Evolutionary conservation across 441 rosid genomes (phyloP).

Genomic region (Euphorbia celastroides): DNA sequence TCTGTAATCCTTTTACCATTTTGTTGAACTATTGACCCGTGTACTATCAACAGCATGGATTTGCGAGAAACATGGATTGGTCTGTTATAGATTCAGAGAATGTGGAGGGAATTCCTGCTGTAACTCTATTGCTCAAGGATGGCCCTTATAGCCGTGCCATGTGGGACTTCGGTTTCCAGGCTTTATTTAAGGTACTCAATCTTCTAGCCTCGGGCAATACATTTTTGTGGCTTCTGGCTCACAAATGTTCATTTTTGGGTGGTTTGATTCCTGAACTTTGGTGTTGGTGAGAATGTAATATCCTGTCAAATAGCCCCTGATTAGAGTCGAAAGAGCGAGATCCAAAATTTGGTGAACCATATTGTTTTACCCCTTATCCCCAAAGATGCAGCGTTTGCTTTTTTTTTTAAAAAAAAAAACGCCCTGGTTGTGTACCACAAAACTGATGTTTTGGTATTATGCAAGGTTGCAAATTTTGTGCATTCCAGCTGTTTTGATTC

Average conservation of each 20-base stretch:
- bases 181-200: constrained; percentile 56
- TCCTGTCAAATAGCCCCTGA: background rate
- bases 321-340: background rate
- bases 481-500: background rate
- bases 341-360: background rate
- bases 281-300: background rate
- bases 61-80: constrained; percentile 97
- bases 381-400: background rate
- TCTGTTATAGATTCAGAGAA: constrained; percentile 57
- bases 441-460: background rate
- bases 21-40: constrained; percentile 13
- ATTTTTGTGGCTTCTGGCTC: background rate
- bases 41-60: constrained; percentile 66
- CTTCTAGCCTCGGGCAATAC: constrained; percentile 3
- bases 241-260: background rate
- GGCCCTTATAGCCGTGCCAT: constrained; percentile 80
- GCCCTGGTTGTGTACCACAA: background rate
- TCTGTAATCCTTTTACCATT: background rate
- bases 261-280: background rate
- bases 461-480: background rate
- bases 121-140: constrained; percentile 80
- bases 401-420: background rate
- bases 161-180: constrained; percentile 92
- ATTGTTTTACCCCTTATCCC: background rate
- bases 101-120: constrained; percentile 52